Percentiles rank a stretch among this genome's conserved stretches.
Conservation (phyloP, 768 basidiomycete genomes). For the Suillus subaureus region DNA sequence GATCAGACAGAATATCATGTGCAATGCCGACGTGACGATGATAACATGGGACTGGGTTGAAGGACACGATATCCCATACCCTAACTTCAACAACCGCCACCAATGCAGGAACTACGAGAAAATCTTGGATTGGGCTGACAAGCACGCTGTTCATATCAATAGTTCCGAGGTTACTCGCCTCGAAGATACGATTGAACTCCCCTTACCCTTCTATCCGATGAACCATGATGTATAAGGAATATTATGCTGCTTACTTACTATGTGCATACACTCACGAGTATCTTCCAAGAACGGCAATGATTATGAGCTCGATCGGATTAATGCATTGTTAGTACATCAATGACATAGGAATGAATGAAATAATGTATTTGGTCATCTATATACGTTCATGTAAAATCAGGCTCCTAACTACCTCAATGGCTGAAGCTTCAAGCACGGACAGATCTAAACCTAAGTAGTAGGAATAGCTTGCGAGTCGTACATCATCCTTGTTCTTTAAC, state of each 20-base stretch:
- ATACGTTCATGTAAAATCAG: too few species aligned
- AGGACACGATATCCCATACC: background rate
- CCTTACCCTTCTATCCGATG: background rate
- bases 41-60: conserved; percentile 17
- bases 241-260: background rate
- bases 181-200: background rate
- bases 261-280: background rate
- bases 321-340: too few species aligned
- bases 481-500: too few species aligned
- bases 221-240: background rate
- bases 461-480: too few species aligned
- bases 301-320: too few species aligned
- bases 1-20: conserved; percentile 15
- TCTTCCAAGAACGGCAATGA: too few species aligned
- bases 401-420: too few species aligned
- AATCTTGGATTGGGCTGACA: background rate
- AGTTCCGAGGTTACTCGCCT: background rate
- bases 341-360: too few species aligned
- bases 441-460: background rate
- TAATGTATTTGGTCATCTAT: too few species aligned
- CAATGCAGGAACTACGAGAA: conserved; percentile 6
- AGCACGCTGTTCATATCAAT: background rate
- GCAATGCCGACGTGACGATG: conserved; percentile 16
- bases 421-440: background rate
- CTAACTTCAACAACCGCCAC: conserved; percentile 7